These are phyloP conservation scores for Ogataea naganishii DNA, from an alignment of 805 yeast genomes.

Conservation along the genomic window DNA sequence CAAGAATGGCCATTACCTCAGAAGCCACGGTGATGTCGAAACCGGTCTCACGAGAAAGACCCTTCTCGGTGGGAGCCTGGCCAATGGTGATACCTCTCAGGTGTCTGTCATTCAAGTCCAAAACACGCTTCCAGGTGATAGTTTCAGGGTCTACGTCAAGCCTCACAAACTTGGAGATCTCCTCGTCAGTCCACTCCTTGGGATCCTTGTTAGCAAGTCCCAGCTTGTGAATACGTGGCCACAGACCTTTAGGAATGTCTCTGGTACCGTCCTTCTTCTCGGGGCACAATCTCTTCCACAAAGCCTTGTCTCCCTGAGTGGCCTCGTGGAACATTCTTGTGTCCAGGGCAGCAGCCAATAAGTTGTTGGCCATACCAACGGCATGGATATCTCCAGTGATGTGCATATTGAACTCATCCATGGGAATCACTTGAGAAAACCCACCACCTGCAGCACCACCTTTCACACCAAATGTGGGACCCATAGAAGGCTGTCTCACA, in stretches of 20 bases:
- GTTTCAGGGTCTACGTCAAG: constrained; percentile 85
- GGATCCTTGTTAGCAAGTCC: constrained; percentile 82
- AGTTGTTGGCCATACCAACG: constrained; percentile 85
- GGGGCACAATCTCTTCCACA: constrained; percentile 83
- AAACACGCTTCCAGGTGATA: constrained; percentile 87
- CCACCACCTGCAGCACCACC: constrained; percentile 99
- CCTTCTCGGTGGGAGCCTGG: constrained; percentile 89
- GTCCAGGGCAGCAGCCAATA: constrained; percentile 93
- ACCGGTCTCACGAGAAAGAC: constrained; percentile 76
- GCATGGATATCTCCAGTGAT: constrained; percentile 98
- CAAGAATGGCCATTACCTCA: constrained; percentile 93
- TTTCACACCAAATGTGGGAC: constrained; percentile 97
- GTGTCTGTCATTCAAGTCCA: constrained; percentile 89
- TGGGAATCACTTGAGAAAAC: constrained; percentile 93
- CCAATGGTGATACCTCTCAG: constrained; percentile 86
- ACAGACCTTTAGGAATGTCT: constrained; percentile 70
- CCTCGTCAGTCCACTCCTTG: constrained; percentile 69
- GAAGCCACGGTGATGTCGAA: constrained; percentile 95
- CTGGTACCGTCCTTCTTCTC: constrained; percentile 68
- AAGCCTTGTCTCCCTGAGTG: constrained; percentile 69
- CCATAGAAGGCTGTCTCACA: constrained; percentile 97
- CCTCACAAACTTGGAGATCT: constrained; percentile 65
- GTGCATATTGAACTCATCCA: constrained; percentile 98
- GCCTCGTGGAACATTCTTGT: constrained; percentile 94
- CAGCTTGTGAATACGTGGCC: constrained; percentile 63